Base-by-base conservation (phyloP, 1,284 basidiomycete species). In the Takashimella koratensis region DNA sequence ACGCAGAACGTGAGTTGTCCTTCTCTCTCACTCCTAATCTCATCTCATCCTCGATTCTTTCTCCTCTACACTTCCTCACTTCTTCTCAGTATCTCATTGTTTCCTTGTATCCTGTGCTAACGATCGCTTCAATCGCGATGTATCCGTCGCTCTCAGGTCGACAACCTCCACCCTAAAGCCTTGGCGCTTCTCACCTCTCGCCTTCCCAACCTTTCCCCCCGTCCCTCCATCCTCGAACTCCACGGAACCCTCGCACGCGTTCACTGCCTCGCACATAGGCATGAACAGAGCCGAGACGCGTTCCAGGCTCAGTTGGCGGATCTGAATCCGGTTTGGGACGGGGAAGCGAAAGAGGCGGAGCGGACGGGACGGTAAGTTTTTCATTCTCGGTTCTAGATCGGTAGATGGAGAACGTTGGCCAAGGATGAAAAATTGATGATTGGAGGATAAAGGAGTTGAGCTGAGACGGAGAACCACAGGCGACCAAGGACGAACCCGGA, bases 191-290 rank as follows among this genome's bases (percentile, higher is more conserved):
- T 58, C 75, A 67, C 49, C 64, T 76, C 20, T 78, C 73, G 75
- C 67, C 75, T 52, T 63, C 26, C 26, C 20, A 23, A 23, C n/a
- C n/a, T 49, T 45, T 56, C 45, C 16, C 49, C 56, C 1, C 49
- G 79, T 36, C 63, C 79, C 30, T 74, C 74, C 10, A 85, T 93
- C 49, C 77, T 95, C 25, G 90, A 95, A 70, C 80, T 97, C 8
- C 92, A 97, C 71, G 93, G 92, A 20, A 91, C 87, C 6, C 76
- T 97, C 4, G 87, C 90, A 66, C 88, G 81, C 60, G 86, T 93
- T 1, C 83, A 84, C 59, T 94, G 91, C 67, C 55, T 72, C n/a
- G 81, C 78, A 56, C 79, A 81, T 51, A 84, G 84, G 0, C 91
- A 94, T 62, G 70, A 79, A 19, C 78, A 86, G 24, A 79, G 84